phyloP scores from a whole-genome alignment of 768 basidiomycete species.

The Suillus placidus region DNA sequence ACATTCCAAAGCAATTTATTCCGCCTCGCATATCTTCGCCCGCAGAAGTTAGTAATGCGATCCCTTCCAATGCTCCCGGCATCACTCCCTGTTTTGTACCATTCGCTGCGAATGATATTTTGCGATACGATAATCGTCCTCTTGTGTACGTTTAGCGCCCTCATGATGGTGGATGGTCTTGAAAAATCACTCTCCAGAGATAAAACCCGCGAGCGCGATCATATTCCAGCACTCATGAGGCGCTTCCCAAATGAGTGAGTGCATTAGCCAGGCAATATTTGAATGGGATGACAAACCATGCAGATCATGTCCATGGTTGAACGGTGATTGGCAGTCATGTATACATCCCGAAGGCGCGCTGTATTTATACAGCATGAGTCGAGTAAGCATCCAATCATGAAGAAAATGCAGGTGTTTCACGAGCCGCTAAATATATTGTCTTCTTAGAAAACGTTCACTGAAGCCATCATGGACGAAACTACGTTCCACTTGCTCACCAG shows the following conservation, averaged over 20 bases:
- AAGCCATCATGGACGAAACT: neutral
- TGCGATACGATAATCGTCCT: constrained; percentile 1
- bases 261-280: neutral
- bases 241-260: neutral
- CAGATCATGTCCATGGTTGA: constrained; percentile 5
- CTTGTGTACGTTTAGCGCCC: neutral
- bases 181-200: neutral
- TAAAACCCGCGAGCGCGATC: neutral
- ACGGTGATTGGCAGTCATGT: neutral
- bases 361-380: neutral
- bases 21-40: neutral
- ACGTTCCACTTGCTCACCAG: neutral
- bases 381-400: neutral
- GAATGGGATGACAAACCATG: neutral
- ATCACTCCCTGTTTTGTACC: neutral
- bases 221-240: neutral
- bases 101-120: neutral
- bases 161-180: neutral
- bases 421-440: neutral
- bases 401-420: neutral
- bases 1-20: too few species aligned
- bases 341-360: constrained; percentile 2
- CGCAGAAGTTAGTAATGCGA: neutral
- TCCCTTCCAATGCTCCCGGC: neutral
- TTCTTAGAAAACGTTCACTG: neutral